Base-by-base conservation (phyloP, 2,329 filamentous ascomycete genomes). In the Metarhizium sp. region DNA sequence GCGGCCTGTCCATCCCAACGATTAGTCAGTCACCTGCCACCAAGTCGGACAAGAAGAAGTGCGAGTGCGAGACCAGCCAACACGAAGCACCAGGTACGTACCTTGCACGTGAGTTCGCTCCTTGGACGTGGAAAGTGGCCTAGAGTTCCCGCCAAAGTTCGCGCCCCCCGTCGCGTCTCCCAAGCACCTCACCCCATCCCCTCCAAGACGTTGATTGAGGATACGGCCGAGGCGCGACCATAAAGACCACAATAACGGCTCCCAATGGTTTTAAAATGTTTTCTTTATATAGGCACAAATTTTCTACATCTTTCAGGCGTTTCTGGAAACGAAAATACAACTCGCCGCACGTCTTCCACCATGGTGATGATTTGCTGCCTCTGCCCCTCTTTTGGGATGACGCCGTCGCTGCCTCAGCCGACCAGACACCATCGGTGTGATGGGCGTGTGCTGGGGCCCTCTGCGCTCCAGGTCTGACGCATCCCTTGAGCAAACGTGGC, bases 131-230 rank as follows among this genome's bases (percentile, higher is more conserved):
- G 64, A 66, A 65, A 61, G 62, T 62, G 62, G 45, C 45, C 38
- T 13, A 30, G 45, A 14, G 45, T 29, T 62, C 63, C 66, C 67
- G 64, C 68, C 64, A 69, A 67, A 66, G 58, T 67, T 67, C 70
- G 70, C 70, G 70, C 66, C 69, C 65, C 66, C 69, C 65, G 69
- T 71, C 73, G 73, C 73, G 73, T 74, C 70, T 71, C 66, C 69
- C 70, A 61, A 63, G 65, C 64, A 72, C 70, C 61, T 71, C 69
- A 68, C 66, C 62, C 62, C 66, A 69, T 67, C 62, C 69, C 71
- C 71, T 67, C 69, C 67, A 66, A 57, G 58, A 68, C 60, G 57
- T 54, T 50, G 25, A 52, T 50, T 18, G 36, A 30, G 18, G 40
- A 56, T 57, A 53, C 57, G 55, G 57, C 32, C 52, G 16, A 58